phyloP scores from a whole-genome alignment of 208 protist genomes.

The Acanthamoeba culbertsoni region DNA sequence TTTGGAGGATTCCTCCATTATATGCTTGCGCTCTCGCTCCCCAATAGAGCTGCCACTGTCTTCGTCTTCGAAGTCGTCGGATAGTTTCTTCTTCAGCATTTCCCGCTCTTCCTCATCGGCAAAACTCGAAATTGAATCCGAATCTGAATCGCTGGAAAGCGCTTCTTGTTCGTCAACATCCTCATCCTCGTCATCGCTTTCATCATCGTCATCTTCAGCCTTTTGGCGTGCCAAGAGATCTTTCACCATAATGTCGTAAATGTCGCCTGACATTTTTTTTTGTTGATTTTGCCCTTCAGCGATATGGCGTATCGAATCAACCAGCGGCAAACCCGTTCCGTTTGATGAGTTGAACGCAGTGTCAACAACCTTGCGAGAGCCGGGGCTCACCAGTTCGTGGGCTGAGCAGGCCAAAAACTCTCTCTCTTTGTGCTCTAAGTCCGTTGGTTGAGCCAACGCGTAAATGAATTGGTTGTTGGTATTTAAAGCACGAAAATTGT shows the following conservation, averaged over 20 bases:
- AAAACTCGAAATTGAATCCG: background rate
- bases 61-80: background rate
- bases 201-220: background rate
- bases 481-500: no score
- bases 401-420: no score
- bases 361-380: no score
- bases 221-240: background rate
- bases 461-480: no score
- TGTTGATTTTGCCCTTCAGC: no score
- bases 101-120: background rate
- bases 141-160: background rate
- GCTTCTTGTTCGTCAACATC: background rate
- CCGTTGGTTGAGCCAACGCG: no score
- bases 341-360: no score
- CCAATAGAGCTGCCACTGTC: background rate
- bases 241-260: conserved; percentile 36
- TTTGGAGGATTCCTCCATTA: background rate
- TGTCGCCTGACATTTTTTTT: no score
- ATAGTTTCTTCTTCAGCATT: background rate
- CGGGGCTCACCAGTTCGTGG: no score
- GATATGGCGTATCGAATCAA: no score
- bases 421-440: no score
- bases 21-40: background rate
- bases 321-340: no score
- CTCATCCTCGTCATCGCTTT: background rate